Evolutionary conservation across 345 rosid species (phyloP), one percentile per base, ranked within the genome.

Genomic region (Dipteronia dyeriana): DNA sequence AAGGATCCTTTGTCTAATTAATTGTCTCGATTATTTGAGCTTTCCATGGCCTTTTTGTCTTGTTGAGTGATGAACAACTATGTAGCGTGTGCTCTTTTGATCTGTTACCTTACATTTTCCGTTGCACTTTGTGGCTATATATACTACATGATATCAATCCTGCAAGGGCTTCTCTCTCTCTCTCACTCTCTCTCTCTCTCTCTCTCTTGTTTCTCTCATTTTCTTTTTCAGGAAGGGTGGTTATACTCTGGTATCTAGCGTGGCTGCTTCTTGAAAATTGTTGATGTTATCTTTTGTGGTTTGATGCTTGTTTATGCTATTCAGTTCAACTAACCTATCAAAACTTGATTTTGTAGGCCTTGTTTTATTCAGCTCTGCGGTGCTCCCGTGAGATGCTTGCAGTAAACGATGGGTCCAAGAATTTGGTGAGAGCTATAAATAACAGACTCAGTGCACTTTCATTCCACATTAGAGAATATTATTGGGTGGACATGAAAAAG

Each of bases 381-480:
- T 89, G 93, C 84, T 87, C 93, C 22, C 92, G 94, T 17, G 98
- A 91, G 83, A 93, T 93, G 90, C 88, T 91, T 43, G 45, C 82
- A 4, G 89, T 76, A 47, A 88, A 84, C 62, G 94, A 93, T 25
- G 93, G 89, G 67, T 90, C 98, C 19, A 89, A 83, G 77, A 87
- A 88, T 78, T 85, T 93, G 79, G 91, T 91, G 76, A 84, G 89
- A 74, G 93, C 94, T 67, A 90, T 93, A 68, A 89, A 90, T 86
- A 91, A 93, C 26, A 89, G 98, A 79, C 86, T 90, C 56, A 91
- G 93, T 80, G 97, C 98, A 1, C 80, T 93, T 19, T 93, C 98
- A 13, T 93, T 93, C 81, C 98, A 93, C 82, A 93, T 93, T 57
- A 88, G 98, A 83, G 96, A 91, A 73, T 93, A 93, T 69, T 93